Conservation (phyloP, 352 stramenopile species). For the Phytophthora citricola region DNA sequence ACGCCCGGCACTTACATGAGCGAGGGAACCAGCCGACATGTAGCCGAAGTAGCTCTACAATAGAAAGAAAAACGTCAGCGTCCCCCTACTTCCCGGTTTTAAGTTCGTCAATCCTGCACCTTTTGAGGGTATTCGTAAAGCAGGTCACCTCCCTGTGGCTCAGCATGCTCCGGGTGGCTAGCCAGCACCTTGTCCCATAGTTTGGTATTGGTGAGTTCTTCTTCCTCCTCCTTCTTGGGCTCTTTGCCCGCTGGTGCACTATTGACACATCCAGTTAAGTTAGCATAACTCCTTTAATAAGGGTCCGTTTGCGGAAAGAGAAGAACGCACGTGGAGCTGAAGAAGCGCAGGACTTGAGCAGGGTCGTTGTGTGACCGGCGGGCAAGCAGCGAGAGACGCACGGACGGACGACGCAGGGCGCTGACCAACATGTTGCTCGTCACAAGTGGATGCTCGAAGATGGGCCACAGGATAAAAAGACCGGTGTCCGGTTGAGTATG, state of each 20-base stretch:
- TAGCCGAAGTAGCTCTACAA: slow-evolving; percentile 82
- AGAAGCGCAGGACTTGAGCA: slow-evolving; percentile 26
- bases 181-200: slow-evolving; percentile 76
- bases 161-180: slow-evolving; percentile 58
- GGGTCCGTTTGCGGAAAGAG: not conserved
- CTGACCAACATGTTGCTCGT: slow-evolving; percentile 34
- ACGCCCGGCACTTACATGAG: slow-evolving; percentile 52
- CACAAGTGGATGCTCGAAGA: slow-evolving; percentile 33
- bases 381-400: slow-evolving; percentile 20
- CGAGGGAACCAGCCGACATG: slow-evolving; percentile 78
- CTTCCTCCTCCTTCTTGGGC: slow-evolving; percentile 37
- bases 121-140: slow-evolving; percentile 89
- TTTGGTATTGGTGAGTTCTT: slow-evolving; percentile 71
- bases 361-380: slow-evolving; percentile 12
- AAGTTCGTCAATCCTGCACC: slow-evolving; percentile 30
- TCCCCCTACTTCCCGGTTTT: not conserved
- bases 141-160: slow-evolving; percentile 67
- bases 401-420: slow-evolving; percentile 34
- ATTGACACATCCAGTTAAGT: slow-evolving; percentile 17
- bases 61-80: not conserved
- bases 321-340: slow-evolving; percentile 50
- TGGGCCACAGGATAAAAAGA: slow-evolving; percentile 17
- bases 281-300: not conserved
- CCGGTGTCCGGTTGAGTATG: slow-evolving; percentile 7
- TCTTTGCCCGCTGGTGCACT: slow-evolving; percentile 26